phyloP scores from a whole-genome alignment of 352 stramenopile genomes.

The Pythium myriotylum region DNA sequence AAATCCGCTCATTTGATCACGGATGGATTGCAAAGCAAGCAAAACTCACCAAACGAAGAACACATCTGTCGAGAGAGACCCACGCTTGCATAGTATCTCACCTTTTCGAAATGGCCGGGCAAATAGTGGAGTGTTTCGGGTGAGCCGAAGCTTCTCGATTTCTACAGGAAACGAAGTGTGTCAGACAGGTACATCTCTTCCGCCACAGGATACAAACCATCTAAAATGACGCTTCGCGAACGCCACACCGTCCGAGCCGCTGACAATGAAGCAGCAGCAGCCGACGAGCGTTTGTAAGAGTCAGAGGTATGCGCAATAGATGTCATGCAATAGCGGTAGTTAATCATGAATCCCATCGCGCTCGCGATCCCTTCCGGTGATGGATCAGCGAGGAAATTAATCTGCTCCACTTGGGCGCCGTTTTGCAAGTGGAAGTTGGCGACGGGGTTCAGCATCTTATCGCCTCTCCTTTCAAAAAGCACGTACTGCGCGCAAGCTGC shows the following conservation, averaged over 20 bases:
- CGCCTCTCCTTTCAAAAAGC: constrained; percentile 73
- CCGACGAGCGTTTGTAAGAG: constrained; percentile 78
- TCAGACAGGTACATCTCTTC: too few species aligned
- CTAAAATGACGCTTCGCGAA: constrained; percentile 51
- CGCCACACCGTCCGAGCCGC: constrained; percentile 64
- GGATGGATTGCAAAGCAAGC: background rate
- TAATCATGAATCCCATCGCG: constrained; percentile 83
- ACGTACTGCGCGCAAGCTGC: constrained; percentile 73
- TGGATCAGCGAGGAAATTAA: constrained; percentile 81
- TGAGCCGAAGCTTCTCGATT: constrained; percentile 46
- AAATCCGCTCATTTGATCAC: background rate
- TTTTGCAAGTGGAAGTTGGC: constrained; percentile 89
- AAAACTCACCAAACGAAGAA: constrained; percentile 79
- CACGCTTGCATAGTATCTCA: constrained; percentile 67
- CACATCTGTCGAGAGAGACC: constrained; percentile 64
- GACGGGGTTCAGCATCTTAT: constrained; percentile 83
- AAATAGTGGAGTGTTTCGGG: constrained; percentile 69
- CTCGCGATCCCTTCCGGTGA: constrained; percentile 45
- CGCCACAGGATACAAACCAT: constrained; percentile 56
- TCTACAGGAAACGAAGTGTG: constrained; percentile 24
- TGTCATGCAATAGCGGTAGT: constrained; percentile 88
- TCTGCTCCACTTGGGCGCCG: constrained; percentile 81
- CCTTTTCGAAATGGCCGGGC: constrained; percentile 66
- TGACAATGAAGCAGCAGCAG: constrained; percentile 61
- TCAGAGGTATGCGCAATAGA: constrained; percentile 75